Evolutionary conservation across 495 filamentous ascomycete genomes (phyloP).

Genomic region (Geopyxis carbonaria): DNA sequence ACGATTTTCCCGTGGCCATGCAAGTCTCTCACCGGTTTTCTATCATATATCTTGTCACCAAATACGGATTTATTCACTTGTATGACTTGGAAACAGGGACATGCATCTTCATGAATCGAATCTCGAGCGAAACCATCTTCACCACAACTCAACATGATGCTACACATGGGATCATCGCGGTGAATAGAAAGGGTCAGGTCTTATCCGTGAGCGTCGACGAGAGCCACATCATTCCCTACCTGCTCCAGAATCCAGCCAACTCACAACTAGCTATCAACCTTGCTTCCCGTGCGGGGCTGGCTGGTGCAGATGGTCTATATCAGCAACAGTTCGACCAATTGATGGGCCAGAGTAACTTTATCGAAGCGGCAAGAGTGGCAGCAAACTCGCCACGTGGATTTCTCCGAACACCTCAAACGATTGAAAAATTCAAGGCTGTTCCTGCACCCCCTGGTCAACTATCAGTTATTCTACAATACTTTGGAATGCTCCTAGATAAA

Average conservation of each 20-base stretch:
- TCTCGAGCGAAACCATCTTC: slow-evolving; percentile 98
- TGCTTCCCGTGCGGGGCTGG: slow-evolving; percentile 80
- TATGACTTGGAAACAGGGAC: slow-evolving; percentile 93
- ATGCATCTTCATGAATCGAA: slow-evolving; percentile 99
- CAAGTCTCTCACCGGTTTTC: slow-evolving; percentile 92
- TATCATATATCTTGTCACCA: slow-evolving; percentile 90
- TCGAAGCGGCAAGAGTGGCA: slow-evolving; percentile 82
- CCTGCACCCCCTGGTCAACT: slow-evolving; percentile 57
- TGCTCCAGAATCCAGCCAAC: slow-evolving; percentile 88
- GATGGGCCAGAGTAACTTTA: slow-evolving; percentile 54
- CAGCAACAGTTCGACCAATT: slow-evolving; percentile 80
- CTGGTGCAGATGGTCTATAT: slow-evolving; percentile 90
- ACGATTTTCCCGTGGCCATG: slow-evolving; percentile 97
- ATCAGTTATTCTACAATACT: slow-evolving; percentile 91
- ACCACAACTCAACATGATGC: slow-evolving; percentile 73
- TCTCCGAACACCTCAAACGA: slow-evolving; percentile 80
- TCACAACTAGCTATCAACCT: slow-evolving; percentile 83
- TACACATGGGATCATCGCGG: slow-evolving; percentile 73
- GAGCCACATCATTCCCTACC: slow-evolving; percentile 72
- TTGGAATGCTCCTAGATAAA: slow-evolving; percentile 92
- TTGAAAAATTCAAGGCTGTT: slow-evolving; percentile 80
- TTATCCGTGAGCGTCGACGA: slow-evolving; percentile 86
- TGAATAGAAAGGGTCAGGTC: slow-evolving; percentile 95
- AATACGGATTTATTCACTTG: slow-evolving; percentile 97
- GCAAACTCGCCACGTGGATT: slow-evolving; percentile 94